Conservation (phyloP, 768 basidiomycete species). For the Dioszegia crocea region DNA sequence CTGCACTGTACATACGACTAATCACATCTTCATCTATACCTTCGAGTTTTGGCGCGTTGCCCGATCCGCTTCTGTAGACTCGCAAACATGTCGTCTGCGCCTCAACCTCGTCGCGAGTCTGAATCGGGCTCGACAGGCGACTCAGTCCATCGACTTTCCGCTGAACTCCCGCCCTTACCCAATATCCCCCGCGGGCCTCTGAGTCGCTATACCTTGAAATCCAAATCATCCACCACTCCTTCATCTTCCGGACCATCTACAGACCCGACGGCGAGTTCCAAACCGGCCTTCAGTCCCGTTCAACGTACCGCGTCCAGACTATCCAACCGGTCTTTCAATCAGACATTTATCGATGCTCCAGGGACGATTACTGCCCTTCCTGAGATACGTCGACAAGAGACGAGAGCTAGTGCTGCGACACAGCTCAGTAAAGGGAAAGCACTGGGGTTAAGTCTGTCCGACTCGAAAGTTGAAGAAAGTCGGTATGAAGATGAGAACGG, state of each 20-base stretch:
- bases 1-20: no score
- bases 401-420: not conserved
- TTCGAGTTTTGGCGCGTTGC: no score
- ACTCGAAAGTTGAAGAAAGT: constrained; percentile 1
- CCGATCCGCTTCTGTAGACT: no score
- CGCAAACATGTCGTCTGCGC: no score
- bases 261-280: not conserved
- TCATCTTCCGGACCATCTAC: not conserved
- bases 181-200: not conserved
- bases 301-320: constrained; percentile 10
- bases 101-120: not conserved
- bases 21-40: no score
- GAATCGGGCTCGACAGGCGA: not conserved
- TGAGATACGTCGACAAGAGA: constrained; percentile 10
- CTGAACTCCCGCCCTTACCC: constrained; percentile 4
- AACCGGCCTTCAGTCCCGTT: constrained; percentile 9
- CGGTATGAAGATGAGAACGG: not conserved
- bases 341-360: constrained; percentile 16
- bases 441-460: not conserved
- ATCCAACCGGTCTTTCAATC: constrained; percentile 4
- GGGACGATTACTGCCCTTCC: constrained; percentile 12
- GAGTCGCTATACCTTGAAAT: not conserved
- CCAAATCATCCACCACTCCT: not conserved
- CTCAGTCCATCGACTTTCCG: not conserved
- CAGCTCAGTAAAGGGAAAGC: not conserved